Evolutionary conservation across 108 stramenopile species (phyloP), one percentile per base, ranked within the genome.

Genomic region (Epipyxis sp.): DNA sequence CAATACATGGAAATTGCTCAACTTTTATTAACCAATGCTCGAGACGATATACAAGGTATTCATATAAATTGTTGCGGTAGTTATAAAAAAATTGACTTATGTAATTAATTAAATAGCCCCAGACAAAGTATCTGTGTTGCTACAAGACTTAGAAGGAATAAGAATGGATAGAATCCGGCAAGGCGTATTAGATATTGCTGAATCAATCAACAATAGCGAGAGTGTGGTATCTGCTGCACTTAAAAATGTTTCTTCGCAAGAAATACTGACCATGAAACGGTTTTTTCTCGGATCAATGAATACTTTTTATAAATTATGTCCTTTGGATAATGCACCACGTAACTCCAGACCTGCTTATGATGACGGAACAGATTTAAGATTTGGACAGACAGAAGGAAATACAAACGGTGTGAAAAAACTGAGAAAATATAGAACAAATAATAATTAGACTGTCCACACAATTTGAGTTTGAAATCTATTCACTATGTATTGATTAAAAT

Each of bases 1-100:
- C 25, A 13, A 10, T 65, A 65, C 25, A 65, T 65, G 61, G 61
- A 65, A 65, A 65, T 65, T 37, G 35, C 30, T 13, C 61, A 65
- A 6, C 61, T 65, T 29, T 32, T 65, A 32, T 65, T 65, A 29
- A 3, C 3, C 20, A 3, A 65, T 65, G 61, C 61, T 37, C 3
- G 34, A 29, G 61, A 65, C 20, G 61, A 65, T 65, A 65, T 65
- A 32, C 6, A n/a, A n/a, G n/a, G n/a, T n/a, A n/a, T n/a, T n/a
- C n/a, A n/a, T n/a, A n/a, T n/a, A n/a, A n/a, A n/a, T n/a, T n/a
- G n/a, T n/a, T n/a, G n/a, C n/a, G n/a, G n/a, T n/a, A n/a, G n/a
- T n/a, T n/a, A n/a, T n/a, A n/a, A n/a, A n/a, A n/a, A n/a, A n/a
- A n/a, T n/a, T n/a, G n/a, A n/a, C n/a, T n/a, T n/a, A n/a, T n/a